Evolutionary conservation across 176 grass and related monocot species (phyloP), one percentile per base, ranked within the genome.

Genomic region (Oryza australiensis): DNA sequence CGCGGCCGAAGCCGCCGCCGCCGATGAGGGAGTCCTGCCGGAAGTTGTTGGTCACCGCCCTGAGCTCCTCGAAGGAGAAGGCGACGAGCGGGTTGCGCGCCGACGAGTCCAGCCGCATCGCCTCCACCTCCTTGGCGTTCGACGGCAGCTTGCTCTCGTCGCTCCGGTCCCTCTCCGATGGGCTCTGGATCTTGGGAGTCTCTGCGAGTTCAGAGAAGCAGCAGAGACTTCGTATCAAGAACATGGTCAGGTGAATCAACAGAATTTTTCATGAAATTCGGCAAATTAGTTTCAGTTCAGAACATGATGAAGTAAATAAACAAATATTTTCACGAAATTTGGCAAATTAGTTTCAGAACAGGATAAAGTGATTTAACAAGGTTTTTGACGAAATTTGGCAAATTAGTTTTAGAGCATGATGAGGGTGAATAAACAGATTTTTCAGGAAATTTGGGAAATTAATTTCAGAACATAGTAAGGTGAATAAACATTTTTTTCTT

Each of bases 1-100:
- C 93, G 14, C 88, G 77, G 37, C 93, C 93, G 82, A 96, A 96
- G 12, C 93, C 90, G 45, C 93, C 93, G 28, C 90, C 90, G 41
- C 93, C 93, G 73, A 96, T 81, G 4, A 89, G 66, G 26, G 85
- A 88, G 46, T 96, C 93, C 78, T 82, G 86, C 23, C 83, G 75
- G 68, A 96, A 96, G 49, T 86, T 89, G 75, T 53, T 84, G 75
- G 93, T 88, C 29, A 93, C 88, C 35, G 45, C 82, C 62, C 59
- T 41, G 27, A 96, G 83, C 62, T 96, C 90, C 27, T 90, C 73
- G 71, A 93, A 89, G 72, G 88, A 82, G 80, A 96, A 96, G 87
- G 88, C 83, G 33, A 86, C 84, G 23, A 96, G 83, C 60, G 86
- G 93, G 71, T 96, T 96, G 42, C 42, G 65, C 53, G 64, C 80